Percentiles rank a stretch among this genome's conserved stretches.
Conservation (phyloP, 345 rosid species). For the Psidium guajava region DNA sequence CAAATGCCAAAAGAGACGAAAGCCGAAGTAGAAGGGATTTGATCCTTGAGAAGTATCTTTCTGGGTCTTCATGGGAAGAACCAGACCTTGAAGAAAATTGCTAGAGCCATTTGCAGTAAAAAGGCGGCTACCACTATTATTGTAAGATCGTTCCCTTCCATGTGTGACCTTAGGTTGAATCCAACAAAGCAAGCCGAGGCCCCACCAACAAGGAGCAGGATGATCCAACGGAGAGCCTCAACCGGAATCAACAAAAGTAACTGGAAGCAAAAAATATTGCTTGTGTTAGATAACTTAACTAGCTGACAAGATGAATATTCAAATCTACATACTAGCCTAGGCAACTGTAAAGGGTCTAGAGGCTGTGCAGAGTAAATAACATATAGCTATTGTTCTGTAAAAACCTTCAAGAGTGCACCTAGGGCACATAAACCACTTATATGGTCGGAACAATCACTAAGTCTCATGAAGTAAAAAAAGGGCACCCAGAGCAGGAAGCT, state of each 20-base stretch:
- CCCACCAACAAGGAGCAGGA: conserved; percentile 55
- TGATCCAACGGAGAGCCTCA: conserved; percentile 76
- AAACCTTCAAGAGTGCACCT: background rate
- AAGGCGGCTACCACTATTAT: conserved; percentile 51
- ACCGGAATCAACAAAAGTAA: conserved; percentile 68
- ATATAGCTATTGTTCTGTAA: background rate
- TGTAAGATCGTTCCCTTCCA: conserved; percentile 36
- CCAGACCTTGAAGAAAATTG: conserved; percentile 89
- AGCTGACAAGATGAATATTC: background rate
- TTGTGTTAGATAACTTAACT: background rate
- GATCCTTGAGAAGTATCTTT: background rate
- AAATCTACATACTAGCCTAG: background rate
- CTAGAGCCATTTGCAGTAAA: conserved; percentile 66
- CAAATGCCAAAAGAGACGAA: background rate
- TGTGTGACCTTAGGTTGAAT: conserved; percentile 47
- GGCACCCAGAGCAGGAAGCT: background rate
- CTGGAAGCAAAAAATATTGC: conserved; percentile 27
- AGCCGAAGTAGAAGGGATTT: background rate
- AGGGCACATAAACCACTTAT: background rate
- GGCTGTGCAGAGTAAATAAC: background rate
- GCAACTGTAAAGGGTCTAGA: background rate
- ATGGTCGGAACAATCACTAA: background rate
- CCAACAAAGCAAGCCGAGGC: conserved; percentile 71
- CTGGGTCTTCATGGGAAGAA: conserved; percentile 52
- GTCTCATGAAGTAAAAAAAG: background rate